These are phyloP conservation scores for Tulasnella sp. DNA, from an alignment of 768 basidiomycete genomes.

Conservation along the genomic window DNA sequence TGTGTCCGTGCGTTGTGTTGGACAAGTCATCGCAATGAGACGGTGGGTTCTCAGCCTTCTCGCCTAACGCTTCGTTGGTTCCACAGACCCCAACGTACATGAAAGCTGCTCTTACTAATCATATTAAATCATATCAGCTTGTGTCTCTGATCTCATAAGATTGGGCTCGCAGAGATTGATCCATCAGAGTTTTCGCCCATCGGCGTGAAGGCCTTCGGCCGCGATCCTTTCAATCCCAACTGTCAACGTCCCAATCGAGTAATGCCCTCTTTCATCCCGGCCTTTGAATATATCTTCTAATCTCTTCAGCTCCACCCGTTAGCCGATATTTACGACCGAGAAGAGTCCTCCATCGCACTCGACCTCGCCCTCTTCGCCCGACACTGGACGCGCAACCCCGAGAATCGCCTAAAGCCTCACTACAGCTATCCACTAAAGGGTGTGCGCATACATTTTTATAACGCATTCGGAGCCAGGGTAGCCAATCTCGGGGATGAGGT, in stretches of 20 bases:
- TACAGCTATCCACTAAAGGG: not conserved
- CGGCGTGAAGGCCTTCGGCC: not conserved
- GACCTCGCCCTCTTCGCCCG: too few relatives aligned
- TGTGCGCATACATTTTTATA: not conserved
- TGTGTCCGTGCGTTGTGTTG: not conserved
- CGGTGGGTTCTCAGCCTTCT: not conserved
- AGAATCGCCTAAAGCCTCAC: not conserved
- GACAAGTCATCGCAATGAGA: not conserved
- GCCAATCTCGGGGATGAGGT: too few relatives aligned
- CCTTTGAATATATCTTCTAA: not conserved
- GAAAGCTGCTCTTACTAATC: not conserved
- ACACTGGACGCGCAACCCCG: not conserved
- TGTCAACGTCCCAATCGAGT: not conserved
- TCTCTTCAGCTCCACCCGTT: not conserved
- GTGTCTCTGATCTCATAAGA: not conserved
- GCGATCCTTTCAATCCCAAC: constrained; percentile 1
- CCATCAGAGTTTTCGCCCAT: not conserved
- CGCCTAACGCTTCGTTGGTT: not conserved
- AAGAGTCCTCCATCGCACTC: not conserved
- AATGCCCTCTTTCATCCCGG: not conserved
- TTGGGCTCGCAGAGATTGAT: not conserved
- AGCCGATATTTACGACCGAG: not conserved
- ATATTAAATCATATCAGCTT: not conserved
- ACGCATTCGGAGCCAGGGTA: too few relatives aligned
- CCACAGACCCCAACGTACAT: not conserved